Evolutionary conservation across 129 eudicot genomes (phyloP), one percentile per base, ranked within the genome.

Genomic region (Helianthus tuberosus): DNA sequence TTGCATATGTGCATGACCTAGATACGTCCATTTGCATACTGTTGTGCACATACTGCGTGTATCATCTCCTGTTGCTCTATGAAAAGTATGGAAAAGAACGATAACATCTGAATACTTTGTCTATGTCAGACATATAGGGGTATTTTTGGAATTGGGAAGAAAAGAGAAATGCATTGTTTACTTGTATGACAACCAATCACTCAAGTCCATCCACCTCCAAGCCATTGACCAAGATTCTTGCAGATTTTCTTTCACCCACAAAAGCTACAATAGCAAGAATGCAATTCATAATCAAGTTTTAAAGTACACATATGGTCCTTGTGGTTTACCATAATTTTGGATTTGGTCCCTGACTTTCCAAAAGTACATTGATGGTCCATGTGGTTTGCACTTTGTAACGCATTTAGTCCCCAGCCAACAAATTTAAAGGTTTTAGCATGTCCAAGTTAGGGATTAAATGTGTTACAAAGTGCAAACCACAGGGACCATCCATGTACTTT

Each of bases 111-210:
- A 17, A 43, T 51, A 69, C 54, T 43, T 71, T 15, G 54, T 57
- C 41, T 43, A 41, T 10, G 17, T 59, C 55, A 69, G 49, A 35
- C 4, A 51, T 14, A n/a, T 71, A 47, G 46, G 14, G 58, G 15
- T 49, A 71, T 14, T 52, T 54, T 59, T 17, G 20, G 27, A 64
- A 46, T 35, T 46, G 8, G 7, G 8, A 68, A 57, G 68, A 57
- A 38, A 55, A 69, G 17, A 38, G 50, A 64, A 38, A 75, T 23
- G 23, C 49, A 43, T n/a, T 52, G 32, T 39, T 50, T 81, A 95
- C 99, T 88, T 95, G 81, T 80, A 95, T 79, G 99, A 91, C 68
- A 95, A 78, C 97, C 99, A 95, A 79, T 95, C 99, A 81, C 99
- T 91, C 74, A 95, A 83, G 81, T 95, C 99, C 99, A 91, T 95